A percentile compares a stretch with the other conserved stretches of the same genome.
phyloP scores from a whole-genome alignment of 164 flowering plant species.

The Stephania yunnanensis region DNA sequence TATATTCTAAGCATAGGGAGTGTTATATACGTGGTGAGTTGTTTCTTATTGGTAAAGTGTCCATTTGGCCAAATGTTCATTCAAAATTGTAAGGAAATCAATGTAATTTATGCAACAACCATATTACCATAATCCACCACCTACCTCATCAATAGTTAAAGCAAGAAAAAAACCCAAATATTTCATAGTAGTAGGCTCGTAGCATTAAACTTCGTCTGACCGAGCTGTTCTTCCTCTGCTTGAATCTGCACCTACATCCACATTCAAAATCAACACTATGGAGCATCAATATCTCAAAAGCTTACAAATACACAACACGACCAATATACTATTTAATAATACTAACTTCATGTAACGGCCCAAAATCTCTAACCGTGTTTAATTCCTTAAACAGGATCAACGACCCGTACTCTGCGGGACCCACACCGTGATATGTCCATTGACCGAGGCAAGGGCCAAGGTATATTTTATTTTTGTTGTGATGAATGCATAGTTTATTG shows the following conservation, averaged over 20 bases:
- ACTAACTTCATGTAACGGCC: no score
- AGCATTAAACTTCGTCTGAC: slow-evolving; percentile 81
- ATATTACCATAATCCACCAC: no score
- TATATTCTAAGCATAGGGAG: not conserved
- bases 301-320: not conserved
- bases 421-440: no score
- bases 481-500: no score
- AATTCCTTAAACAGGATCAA: no score
- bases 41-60: not conserved
- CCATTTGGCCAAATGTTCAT: not conserved
- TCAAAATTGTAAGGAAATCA: no score
- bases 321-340: not conserved
- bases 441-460: no score
- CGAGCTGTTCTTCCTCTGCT: slow-evolving; percentile 65
- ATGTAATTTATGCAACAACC: no score
- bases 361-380: no score
- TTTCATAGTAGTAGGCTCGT: slow-evolving; percentile 99
- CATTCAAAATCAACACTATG: no score
- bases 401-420: no score
- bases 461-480: no score
- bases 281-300: not conserved
- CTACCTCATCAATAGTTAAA: slow-evolving; percentile 68
- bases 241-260: slow-evolving; percentile 49
- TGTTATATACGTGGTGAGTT: not conserved
- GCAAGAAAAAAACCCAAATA: slow-evolving; percentile 84